phyloP scores from a whole-genome alignment of 331 rosid species.

The Cydonia oblonga region DNA sequence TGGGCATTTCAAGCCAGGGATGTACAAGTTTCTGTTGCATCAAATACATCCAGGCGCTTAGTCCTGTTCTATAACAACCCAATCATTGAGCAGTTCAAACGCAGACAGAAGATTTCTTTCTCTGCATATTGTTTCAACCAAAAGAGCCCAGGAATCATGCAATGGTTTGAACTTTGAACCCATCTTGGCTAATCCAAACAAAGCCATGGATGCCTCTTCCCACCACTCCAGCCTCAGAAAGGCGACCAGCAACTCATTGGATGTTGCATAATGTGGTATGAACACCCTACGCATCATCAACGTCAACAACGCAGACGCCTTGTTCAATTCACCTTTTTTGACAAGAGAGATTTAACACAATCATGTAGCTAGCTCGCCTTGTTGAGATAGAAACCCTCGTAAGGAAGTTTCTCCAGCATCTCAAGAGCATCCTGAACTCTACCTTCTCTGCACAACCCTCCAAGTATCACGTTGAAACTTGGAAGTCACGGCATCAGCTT shows the following conservation, averaged over 20 bases:
- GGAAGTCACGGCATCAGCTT: constrained; percentile 57
- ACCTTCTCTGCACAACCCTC: constrained; percentile 68
- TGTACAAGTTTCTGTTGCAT: not conserved
- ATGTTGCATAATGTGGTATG: constrained; percentile 73
- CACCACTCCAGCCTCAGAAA: constrained; percentile 61
- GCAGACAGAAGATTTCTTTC: constrained; percentile 48
- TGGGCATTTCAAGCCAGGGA: not conserved
- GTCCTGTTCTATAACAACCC: constrained; percentile 13
- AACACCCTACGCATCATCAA: constrained; percentile 67
- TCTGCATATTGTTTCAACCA: constrained; percentile 55
- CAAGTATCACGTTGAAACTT: constrained; percentile 64
- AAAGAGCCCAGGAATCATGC: constrained; percentile 48
- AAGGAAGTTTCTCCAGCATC: constrained; percentile 63
- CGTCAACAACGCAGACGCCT: constrained; percentile 40
- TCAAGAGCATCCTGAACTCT: constrained; percentile 56
- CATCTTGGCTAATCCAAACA: constrained; percentile 49
- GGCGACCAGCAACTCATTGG: constrained; percentile 58
- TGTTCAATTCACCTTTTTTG: constrained; percentile 46
- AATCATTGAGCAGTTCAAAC: constrained; percentile 63
- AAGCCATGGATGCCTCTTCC: constrained; percentile 41
- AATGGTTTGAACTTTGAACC: constrained; percentile 69
- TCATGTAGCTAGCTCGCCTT: constrained; percentile 77
- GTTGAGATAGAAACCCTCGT: constrained; percentile 62
- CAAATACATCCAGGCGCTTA: constrained; percentile 1
- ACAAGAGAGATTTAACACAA: constrained; percentile 57